Evolutionary conservation across 352 stramenopile species (phyloP), one percentile per base, ranked within the genome.

Genomic region (Globisporangium camurandrum): DNA sequence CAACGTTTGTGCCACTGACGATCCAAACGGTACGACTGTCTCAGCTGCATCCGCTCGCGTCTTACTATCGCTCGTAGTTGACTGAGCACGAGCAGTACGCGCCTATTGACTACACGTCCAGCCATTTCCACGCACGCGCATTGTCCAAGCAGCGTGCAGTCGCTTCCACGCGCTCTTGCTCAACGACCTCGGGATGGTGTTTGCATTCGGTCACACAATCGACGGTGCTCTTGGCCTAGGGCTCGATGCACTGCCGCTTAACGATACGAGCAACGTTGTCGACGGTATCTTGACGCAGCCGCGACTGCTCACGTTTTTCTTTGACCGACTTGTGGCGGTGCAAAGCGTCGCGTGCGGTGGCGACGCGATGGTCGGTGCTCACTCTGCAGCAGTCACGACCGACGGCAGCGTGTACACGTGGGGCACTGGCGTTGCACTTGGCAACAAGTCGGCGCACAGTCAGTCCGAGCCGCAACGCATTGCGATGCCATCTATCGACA

Each of bases 371-470:
- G 65, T 58, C 5, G 78, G 78, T 3, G 64, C 60, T 1, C 84
- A 95, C 55, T 93, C 86, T 6, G 76, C 80, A 14, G 78, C 71
- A 7, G 67, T 95, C 0, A 71, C 59, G 41, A 61, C 56, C 1
- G 57, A 85, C 10, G 79, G 83, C 2, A 27, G 30, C 11, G 56
- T 93, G 14, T 96, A 72, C 49, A 88, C 82, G 12, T 96, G 87
- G 84, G 86, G 87, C 3, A 62, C 71, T 4, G 78, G 73, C 1
- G 45, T 78, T 26, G 73, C 71, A 8, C 51, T 87, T 1, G 75
- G 75, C 1, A 70, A 56, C 30, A 64, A 71, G 14, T 68, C 61
- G 0, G 37, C 78, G 9, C 57, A 56, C 9, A 81, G 62, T 42
- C 61, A 68, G 6, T 57, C 48, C n/a, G 64, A 53, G 20, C 77